Percentiles rank a stretch among this genome's conserved stretches.
Conservation (phyloP, 345 rosid genomes). For the Laguncularia racemosa region DNA sequence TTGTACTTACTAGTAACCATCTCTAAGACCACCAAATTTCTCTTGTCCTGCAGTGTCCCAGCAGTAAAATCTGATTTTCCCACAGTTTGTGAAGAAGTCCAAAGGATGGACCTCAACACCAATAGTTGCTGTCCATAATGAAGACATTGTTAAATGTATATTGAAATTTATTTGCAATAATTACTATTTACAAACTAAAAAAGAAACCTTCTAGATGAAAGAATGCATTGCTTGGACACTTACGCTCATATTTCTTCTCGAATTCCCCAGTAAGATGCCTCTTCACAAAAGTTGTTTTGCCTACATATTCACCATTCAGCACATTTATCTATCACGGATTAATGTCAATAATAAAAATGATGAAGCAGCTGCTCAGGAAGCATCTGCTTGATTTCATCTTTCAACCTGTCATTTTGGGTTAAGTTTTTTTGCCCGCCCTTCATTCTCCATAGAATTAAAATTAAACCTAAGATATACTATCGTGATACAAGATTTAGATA, state of each 20-base stretch:
- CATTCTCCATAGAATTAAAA: no score
- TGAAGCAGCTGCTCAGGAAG: neutral
- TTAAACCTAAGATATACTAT: no score
- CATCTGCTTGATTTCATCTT: no score
- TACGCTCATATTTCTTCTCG: slow-evolving; percentile 94
- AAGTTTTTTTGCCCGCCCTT: no score
- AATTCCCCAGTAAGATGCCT: slow-evolving; percentile 96
- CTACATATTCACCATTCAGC: slow-evolving; percentile 16
- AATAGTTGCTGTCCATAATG: slow-evolving; percentile 53
- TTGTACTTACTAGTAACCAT: slow-evolving; percentile 84
- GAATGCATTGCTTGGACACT: slow-evolving; percentile 13
- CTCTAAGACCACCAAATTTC: slow-evolving; percentile 91
- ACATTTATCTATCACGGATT: neutral
- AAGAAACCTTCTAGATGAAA: neutral
- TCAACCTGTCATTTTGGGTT: no score
- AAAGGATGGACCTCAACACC: slow-evolving; percentile 96
- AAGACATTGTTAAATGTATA: neutral
- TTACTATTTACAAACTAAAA: neutral
- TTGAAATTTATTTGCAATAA: neutral
- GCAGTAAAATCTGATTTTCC: slow-evolving; percentile 85
- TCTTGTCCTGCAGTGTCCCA: slow-evolving; percentile 99
- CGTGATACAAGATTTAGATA: no score
- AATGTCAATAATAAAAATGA: neutral
- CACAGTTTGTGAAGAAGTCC: slow-evolving; percentile 91
- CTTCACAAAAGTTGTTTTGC: slow-evolving; percentile 87